Conservation (phyloP, 164 flowering plant genomes). For the Euptelea pleiosperma region DNA sequence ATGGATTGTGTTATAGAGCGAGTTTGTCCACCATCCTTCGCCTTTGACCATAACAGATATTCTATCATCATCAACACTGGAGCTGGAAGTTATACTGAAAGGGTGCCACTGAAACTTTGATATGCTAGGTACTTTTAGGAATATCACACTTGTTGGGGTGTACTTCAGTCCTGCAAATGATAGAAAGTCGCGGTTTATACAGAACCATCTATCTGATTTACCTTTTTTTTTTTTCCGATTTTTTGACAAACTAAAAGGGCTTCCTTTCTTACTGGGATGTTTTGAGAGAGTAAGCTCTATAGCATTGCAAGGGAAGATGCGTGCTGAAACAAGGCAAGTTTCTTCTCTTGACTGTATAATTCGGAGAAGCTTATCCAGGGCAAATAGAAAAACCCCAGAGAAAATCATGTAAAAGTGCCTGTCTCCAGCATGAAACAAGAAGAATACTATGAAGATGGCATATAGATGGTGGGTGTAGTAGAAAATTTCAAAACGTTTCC, state of each 20-base stretch:
- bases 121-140: constrained; percentile 64
- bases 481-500: constrained; percentile 66
- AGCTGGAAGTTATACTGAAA: constrained; percentile 75
- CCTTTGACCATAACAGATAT: constrained; percentile 62
- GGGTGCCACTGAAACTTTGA: constrained; percentile 81
- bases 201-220: background rate
- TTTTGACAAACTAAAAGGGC: constrained; percentile 1
- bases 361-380: constrained; percentile 73
- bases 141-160: constrained; percentile 65
- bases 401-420: constrained; percentile 76
- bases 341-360: constrained; percentile 59
- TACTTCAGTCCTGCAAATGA: constrained; percentile 55
- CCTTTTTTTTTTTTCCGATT: background rate
- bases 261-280: constrained; percentile 49
- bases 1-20: constrained; percentile 44
- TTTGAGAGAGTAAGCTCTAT: constrained; percentile 69
- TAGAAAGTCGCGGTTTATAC: background rate
- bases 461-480: constrained; percentile 83
- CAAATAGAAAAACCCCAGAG: constrained; percentile 72
- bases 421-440: constrained; percentile 84
- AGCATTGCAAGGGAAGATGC: constrained; percentile 58
- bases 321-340: constrained; percentile 60
- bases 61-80: constrained; percentile 41
- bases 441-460: constrained; percentile 54
- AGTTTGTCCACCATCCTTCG: constrained; percentile 71